phyloP scores from a whole-genome alignment of 345 rosid species.

The Orychophragmus violaceus region DNA sequence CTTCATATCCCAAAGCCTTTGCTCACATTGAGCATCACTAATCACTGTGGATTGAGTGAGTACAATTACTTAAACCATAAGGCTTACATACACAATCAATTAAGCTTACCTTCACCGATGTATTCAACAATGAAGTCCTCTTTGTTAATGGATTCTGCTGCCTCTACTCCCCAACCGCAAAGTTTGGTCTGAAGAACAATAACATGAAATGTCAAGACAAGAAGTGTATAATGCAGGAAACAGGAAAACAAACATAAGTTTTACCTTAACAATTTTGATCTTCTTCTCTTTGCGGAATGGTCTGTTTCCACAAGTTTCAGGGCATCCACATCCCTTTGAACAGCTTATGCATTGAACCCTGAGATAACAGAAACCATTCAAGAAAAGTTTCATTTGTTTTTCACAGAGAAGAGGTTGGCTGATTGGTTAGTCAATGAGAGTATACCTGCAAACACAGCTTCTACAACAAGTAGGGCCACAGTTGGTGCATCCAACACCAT shows the following conservation, averaged over 20 bases:
- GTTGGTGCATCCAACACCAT: constrained; percentile 78
- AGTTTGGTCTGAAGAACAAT: constrained; percentile 58
- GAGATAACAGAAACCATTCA: not conserved
- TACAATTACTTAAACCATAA: not conserved
- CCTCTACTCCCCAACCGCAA: constrained; percentile 98
- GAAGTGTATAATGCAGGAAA: not conserved
- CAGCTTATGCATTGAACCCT: constrained; percentile 94
- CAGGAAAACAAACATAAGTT: not conserved
- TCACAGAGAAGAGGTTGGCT: not conserved
- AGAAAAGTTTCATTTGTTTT: not conserved
- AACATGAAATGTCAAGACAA: constrained; percentile 1
- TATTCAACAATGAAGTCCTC: constrained; percentile 86
- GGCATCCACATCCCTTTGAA: constrained; percentile 75
- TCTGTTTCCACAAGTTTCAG: constrained; percentile 82
- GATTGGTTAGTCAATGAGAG: not conserved
- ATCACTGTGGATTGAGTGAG: constrained; percentile 53
- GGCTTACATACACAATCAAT: not conserved
- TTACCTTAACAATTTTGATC: constrained; percentile 75
- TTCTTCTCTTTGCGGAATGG: constrained; percentile 92
- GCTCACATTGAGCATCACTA: constrained; percentile 77
- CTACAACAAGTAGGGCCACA: constrained; percentile 71
- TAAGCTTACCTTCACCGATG: constrained; percentile 81
- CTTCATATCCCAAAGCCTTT: constrained; percentile 99
- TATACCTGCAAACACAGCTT: constrained; percentile 89
- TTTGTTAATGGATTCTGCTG: constrained; percentile 65